A percentile compares a stretch with the other conserved stretches of the same genome.
These are phyloP conservation scores for Mortierella sp. DNA, from an alignment of 371 early-diverging fungal genomes.

Conservation along the genomic window DNA sequence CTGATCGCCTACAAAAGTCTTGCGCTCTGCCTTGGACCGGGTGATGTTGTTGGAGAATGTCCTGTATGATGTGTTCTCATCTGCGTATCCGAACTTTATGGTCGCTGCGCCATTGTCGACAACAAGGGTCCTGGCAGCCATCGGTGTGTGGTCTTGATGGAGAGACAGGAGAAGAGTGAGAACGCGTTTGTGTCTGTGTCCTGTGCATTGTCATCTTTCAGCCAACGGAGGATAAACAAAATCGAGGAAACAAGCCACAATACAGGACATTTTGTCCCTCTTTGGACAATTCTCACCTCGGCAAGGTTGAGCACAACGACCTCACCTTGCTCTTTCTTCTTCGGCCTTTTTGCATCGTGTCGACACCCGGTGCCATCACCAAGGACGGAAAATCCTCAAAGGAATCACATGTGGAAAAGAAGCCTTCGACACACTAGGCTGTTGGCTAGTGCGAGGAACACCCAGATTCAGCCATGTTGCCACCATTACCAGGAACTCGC, in stretches of 20 bases:
- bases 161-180: neutral
- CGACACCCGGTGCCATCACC: neutral
- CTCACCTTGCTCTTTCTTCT: neutral
- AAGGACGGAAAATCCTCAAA: neutral
- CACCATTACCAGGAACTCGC: slow-evolving; percentile 26
- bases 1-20: slow-evolving; percentile 79
- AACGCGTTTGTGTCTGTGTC: slow-evolving; percentile 1
- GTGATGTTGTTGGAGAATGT: slow-evolving; percentile 77
- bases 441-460: slow-evolving; percentile 22
- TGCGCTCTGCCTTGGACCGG: slow-evolving; percentile 72
- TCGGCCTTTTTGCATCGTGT: neutral
- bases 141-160: neutral
- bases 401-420: slow-evolving; percentile 46
- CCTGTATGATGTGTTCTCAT: slow-evolving; percentile 52
- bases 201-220: neutral
- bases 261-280: neutral
- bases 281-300: neutral
- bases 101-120: slow-evolving; percentile 86
- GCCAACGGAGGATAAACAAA: neutral
- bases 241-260: neutral
- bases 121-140: slow-evolving; percentile 62
- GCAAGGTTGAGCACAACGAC: neutral
- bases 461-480: slow-evolving; percentile 33
- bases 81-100: slow-evolving; percentile 78
- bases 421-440: slow-evolving; percentile 32